Evolutionary conservation across 2,329 filamentous ascomycete species (phyloP).

Genomic region (Onygenales sp.): DNA sequence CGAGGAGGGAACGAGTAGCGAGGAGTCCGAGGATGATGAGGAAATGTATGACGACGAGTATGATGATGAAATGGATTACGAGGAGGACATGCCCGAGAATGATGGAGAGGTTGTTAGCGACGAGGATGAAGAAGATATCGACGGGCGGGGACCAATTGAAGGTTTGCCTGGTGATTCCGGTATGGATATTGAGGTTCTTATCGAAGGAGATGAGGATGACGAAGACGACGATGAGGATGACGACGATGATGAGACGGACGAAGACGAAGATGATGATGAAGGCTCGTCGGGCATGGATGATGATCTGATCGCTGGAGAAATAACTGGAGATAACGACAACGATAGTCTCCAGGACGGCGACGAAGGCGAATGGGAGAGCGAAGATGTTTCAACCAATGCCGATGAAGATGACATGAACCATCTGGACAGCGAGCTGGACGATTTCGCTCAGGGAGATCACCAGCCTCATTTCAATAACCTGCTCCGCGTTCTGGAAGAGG

Average conservation of each 20-base stretch:
- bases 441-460: constrained; percentile 31
- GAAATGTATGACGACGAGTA: constrained; percentile 91
- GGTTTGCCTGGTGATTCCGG: constrained; percentile 52
- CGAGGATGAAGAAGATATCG: constrained; percentile 71
- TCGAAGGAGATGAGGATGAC: constrained; percentile 58
- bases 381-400: constrained; percentile 38
- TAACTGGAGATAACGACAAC: constrained; percentile 47
- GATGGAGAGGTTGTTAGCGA: constrained; percentile 84
- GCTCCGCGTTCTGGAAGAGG: constrained; percentile 35
- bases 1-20: constrained; percentile 72
- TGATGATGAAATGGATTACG: constrained; percentile 85
- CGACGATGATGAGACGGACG: constrained; percentile 47
- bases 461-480: constrained; percentile 36
- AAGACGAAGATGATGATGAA: constrained; percentile 46
- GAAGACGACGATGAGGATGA: constrained; percentile 57
- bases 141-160: constrained; percentile 66
- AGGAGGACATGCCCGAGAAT: constrained; percentile 68
- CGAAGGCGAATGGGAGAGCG: constrained; percentile 42
- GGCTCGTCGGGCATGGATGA: constrained; percentile 52
- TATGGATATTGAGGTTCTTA: constrained; percentile 77
- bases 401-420: constrained; percentile 35
- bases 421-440: constrained; percentile 32
- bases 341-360: constrained; percentile 38
- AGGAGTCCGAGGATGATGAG: constrained; percentile 61
- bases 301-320: constrained; percentile 44